Base-by-base conservation (phyloP, 2,329 filamentous ascomycete genomes). In the Periglandula ipomoeae region DNA sequence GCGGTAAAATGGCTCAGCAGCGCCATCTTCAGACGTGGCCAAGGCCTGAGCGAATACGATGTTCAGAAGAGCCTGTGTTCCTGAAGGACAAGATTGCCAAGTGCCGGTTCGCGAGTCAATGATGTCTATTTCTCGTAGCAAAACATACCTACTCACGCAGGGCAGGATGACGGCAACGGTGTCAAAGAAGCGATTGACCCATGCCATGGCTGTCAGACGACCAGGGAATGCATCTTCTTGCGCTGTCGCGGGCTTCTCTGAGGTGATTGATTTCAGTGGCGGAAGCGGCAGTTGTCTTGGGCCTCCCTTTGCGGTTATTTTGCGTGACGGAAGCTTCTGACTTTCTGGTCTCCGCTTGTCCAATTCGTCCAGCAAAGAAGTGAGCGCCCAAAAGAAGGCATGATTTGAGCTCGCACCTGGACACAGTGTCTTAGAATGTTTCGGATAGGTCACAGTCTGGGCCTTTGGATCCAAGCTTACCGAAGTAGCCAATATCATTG, bases 371-470 rank as follows among this genome's bases (percentile, higher is more conserved):
- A 64, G 58, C 20, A 52, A 55, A 1, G 53, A 53, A 1, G 59
- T 58, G 3, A 64, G 50, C 6, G 56, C 56, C 40, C 58, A 53
- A 44, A 62, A 63, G 34, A 62, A 50, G 9, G 59, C 57, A 44
- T 64, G 61, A 34, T 64, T 64, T 8, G 61, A 61, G 30, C 55
- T 62, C 6, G 61, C 51, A 6, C 61, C 60, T 63, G 27, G n/a
- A 15, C 22, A 41, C 22, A 20, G 7, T 6, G 11, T 22, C 32
- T 49, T 24, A 52, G 48, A 24, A 13, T 22, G 37, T 6, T 7
- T n/a, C 11, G 39, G 41, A 26, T 19, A 9, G 43, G 35, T 15
- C 27, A 17, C 20, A 30, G 7, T 11, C 9, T 23, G 3, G 13
- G 15, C 45, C 13, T 30, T 23, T 27, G 4, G n/a, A 46, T 17